These are phyloP conservation scores for Hyaloscypha variabilis DNA, from an alignment of 495 filamentous ascomycete genomes.

Conservation along the genomic window DNA sequence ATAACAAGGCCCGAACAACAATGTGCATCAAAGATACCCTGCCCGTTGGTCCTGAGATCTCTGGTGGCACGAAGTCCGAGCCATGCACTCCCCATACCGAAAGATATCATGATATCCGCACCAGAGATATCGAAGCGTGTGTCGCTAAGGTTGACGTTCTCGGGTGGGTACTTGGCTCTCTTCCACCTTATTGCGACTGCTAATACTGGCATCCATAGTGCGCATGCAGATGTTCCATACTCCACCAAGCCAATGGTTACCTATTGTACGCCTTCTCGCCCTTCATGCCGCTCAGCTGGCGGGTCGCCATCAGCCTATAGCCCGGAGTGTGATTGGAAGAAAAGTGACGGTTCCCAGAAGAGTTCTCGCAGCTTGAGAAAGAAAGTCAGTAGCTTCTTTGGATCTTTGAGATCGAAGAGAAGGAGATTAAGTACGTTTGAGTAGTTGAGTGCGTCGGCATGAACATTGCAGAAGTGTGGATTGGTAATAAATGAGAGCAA, in stretches of 20 bases:
- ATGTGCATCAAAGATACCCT: neutral
- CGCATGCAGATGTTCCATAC: neutral
- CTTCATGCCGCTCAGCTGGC: neutral
- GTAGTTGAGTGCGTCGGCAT: neutral
- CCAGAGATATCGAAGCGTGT: slow-evolving; percentile 43
- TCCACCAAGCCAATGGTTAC: neutral
- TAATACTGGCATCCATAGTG: no score
- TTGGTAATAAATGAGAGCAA: neutral
- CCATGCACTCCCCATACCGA: neutral
- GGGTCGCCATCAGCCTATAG: neutral
- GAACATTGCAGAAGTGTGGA: neutral
- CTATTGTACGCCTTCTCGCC: neutral
- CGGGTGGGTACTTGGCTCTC: slow-evolving; percentile 22
- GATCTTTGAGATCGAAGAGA: slow-evolving; percentile 8
- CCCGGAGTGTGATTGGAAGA: neutral
- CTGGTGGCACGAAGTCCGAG: neutral
- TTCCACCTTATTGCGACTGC: no score
- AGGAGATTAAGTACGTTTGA: neutral
- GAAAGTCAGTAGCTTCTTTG: slow-evolving; percentile 19
- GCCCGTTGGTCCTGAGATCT: neutral
- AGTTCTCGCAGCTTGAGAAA: slow-evolving; percentile 14
- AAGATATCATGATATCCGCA: slow-evolving; percentile 37
- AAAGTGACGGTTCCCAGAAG: neutral
- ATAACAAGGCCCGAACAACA: neutral
- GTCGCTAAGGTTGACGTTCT: slow-evolving; percentile 47